Evolutionary conservation across 1,284 basidiomycete genomes (phyloP), one percentile per base, ranked within the genome.

Genomic region (Ceratobasidium sp.): DNA sequence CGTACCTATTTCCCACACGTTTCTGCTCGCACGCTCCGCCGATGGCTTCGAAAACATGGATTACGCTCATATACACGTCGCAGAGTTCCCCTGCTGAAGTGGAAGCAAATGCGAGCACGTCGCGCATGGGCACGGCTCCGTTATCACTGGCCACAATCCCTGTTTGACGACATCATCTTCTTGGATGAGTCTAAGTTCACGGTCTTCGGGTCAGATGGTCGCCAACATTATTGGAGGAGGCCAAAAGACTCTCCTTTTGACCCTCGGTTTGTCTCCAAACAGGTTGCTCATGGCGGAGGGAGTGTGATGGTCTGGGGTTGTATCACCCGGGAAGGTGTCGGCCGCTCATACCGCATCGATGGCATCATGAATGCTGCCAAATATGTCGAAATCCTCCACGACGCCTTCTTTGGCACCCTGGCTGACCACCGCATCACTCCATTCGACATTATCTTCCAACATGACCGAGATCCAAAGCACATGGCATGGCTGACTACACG

Each of bases 291-390:
- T 32, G 71, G 46, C 29, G 46, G 61, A n/a, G 65, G 49, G 9
- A 25, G 75, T 4, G 43, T 76, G 37, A 37, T 76, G 29, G 29
- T 68, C 34, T 75, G 61, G 71, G 71, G 71, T 25, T 75, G 70
- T 43, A 65, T 75, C 17, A 64, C 51, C n/a, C 43, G 49, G 22
- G 61, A 65, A 46, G 71, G 61, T 17, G 71, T 75, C 51, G 61
- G 71, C 13, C 70, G 22, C 5, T 51, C 62, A 52, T 51, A 52
- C 46, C 9, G 9, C 34, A 56, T 69, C 37, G 25, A 69, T 15
- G 52, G 67, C 46, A 40, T 5, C 1, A 32, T 69, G 15, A 69
- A n/a, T 9, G 51, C 44, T n/a, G 49, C 37, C 9, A 40, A 32
- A 5, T 69, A 69, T 32, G 56, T 32, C 37, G 22, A 69, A 49